phyloP scores from a whole-genome alignment of 2,329 filamentous ascomycete species.

The Pleurostoma richardsiae region DNA sequence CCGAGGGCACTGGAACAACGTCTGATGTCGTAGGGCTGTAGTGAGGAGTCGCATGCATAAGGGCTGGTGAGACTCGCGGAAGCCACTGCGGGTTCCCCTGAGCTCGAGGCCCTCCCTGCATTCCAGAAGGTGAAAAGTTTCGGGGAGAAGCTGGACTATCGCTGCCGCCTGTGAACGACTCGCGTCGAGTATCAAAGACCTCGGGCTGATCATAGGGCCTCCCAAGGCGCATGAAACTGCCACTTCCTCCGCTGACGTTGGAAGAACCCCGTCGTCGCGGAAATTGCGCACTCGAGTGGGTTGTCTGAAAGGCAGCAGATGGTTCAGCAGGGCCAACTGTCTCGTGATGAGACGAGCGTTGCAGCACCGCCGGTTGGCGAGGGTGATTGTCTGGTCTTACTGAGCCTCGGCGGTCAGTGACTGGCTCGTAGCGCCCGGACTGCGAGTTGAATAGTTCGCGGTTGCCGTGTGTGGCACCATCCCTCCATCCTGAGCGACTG shows the following conservation, averaged over 20 bases:
- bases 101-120: slow-evolving; percentile 21
- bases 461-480: slow-evolving; percentile 56
- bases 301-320: slow-evolving; percentile 80
- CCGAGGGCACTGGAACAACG: slow-evolving; percentile 11
- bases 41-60: slow-evolving; percentile 33
- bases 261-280: slow-evolving; percentile 80
- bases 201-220: slow-evolving; percentile 41
- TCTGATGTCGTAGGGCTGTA: slow-evolving; percentile 9
- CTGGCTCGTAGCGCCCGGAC: slow-evolving; percentile 88
- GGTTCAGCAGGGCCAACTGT: slow-evolving; percentile 68
- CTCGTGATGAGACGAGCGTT: slow-evolving; percentile 63
- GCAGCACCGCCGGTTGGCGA: slow-evolving; percentile 73
- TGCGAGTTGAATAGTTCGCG: slow-evolving; percentile 93
- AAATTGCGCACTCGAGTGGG: slow-evolving; percentile 63
- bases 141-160: slow-evolving; percentile 46
- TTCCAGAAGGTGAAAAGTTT: slow-evolving; percentile 31
- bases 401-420: slow-evolving; percentile 69
- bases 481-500: slow-evolving; percentile 75
- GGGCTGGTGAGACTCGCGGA: slow-evolving; percentile 37
- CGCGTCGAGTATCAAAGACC: slow-evolving; percentile 35
- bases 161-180: slow-evolving; percentile 43
- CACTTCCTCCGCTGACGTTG: slow-evolving; percentile 83
- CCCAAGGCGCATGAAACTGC: slow-evolving; percentile 53
- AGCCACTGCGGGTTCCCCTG: slow-evolving; percentile 29
- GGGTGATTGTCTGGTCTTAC: slow-evolving; percentile 61